Evolutionary conservation across 208 protist genomes (phyloP), one percentile per base, ranked within the genome.

Genomic region (Acanthamoeba castellanii): DNA sequence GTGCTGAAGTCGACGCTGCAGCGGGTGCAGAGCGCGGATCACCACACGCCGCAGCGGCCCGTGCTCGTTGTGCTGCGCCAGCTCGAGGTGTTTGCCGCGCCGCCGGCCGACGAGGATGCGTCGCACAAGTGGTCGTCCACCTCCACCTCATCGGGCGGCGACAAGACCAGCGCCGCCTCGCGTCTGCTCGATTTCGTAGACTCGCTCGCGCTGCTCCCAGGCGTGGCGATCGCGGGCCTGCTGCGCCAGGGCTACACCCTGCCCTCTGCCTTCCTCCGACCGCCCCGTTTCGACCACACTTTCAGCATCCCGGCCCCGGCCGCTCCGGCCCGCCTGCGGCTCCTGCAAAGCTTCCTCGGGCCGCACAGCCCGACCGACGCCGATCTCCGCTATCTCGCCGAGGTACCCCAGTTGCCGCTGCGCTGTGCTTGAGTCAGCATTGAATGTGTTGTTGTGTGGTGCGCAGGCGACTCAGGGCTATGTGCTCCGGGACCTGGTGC

Each of bases 111-210:
- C 22, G 78, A 85, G 22, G 37, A 85, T 32, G 37, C 37, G 14
- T 85, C 78, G 22, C 57, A 27, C 78, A 50, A 85, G 22, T 59
- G 47, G 47, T 37, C 13, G 7, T 11, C 27, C 45, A 32, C 11
- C 5, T 18, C 45, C 11, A n/a, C 34, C 16, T 72, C 66, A 1
- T 72, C 66, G 66, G 13, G 18, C 25, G 66, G 37, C 20, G 72
- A 37, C 72, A 81, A 81, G 72, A 81, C 42, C n/a, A 81, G 45
- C 78, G 50, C 47, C 5, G 47, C 45, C 5, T 85, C 78, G 37
- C 78, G 78, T 2, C 50, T 85, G 78, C 78, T 85, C 50, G 78
- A 85, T 22, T 85, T 85, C n/a, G 22, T 85, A 2, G 78, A 85
- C 78, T 13, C 34, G 14, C 78, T 85, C 18, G 14, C 78, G 18